Percentiles rank a stretch among this genome's conserved stretches.
These are phyloP conservation scores for Psidium friedrichsthalianum DNA, from an alignment of 345 rosid species.

Conservation along the genomic window DNA sequence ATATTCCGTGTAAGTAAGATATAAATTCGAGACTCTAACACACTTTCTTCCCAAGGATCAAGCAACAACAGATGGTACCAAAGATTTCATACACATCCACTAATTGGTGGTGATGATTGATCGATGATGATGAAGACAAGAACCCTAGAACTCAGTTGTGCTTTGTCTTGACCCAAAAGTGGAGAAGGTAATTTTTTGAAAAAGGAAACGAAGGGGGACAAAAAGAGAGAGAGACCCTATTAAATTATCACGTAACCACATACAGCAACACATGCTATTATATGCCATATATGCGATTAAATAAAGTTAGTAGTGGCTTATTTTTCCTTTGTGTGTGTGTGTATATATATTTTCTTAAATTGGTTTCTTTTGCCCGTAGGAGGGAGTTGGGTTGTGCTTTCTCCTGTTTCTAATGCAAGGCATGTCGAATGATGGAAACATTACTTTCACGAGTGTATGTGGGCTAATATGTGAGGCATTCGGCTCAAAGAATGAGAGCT, in stretches of 20 bases:
- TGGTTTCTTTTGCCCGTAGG: not conserved
- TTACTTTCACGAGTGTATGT: conserved; percentile 14
- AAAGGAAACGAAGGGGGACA: not conserved
- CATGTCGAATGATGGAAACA: conserved; percentile 10
- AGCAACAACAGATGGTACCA: not conserved
- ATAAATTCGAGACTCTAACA: no score
- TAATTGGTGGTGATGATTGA: not conserved
- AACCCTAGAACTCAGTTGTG: not conserved
- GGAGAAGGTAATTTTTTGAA: not conserved
- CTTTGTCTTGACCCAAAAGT: not conserved
- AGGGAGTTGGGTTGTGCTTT: conserved; percentile 2
- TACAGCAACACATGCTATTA: not conserved
- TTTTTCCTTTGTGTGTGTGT: not conserved
- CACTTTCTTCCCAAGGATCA: not conserved
- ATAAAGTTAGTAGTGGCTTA: not conserved
- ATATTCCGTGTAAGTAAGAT: not conserved
- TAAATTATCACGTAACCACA: not conserved
- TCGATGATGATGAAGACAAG: not conserved
- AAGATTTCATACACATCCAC: not conserved
- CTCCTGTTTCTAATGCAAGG: conserved; percentile 5
- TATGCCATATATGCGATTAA: not conserved
- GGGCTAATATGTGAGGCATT: not conserved
- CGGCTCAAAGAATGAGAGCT: not conserved
- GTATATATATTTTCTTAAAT: not conserved
- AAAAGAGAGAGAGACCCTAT: not conserved